phyloP scores from a whole-genome alignment of 805 yeast species.

The Wickerhamomyces queroliae region DNA sequence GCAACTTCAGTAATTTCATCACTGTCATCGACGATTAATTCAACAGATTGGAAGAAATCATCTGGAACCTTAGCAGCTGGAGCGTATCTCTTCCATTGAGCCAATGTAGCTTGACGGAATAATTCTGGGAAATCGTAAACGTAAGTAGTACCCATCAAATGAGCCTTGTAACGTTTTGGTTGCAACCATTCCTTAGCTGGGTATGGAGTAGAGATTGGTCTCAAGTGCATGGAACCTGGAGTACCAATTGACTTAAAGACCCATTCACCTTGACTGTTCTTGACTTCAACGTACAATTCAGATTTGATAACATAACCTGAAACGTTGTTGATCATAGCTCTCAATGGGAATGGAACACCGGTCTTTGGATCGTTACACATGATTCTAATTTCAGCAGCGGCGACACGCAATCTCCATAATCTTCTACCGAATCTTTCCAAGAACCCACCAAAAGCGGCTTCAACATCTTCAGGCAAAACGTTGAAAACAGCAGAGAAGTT shows the following conservation, averaged over 20 bases:
- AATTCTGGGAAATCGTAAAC: constrained; percentile 98
- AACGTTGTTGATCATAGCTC: constrained; percentile 94
- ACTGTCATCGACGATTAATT: constrained; percentile 79
- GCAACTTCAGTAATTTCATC: constrained; percentile 77
- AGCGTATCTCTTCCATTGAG: constrained; percentile 75
- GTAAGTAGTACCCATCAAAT: constrained; percentile 95
- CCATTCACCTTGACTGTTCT: constrained; percentile 92
- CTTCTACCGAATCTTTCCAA: constrained; percentile 96
- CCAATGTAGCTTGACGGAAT: constrained; percentile 84
- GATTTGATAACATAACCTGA: constrained; percentile 96
- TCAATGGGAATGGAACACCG: constrained; percentile 88
- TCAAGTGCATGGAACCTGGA: constrained; percentile 96
- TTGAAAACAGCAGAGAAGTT: constrained; percentile 95
- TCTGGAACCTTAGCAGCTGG: constrained; percentile 58
- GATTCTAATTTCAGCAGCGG: constrained; percentile 96
- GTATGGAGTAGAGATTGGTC: constrained; percentile 93
- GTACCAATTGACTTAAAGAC: constrained; percentile 91
- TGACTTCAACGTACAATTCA: constrained; percentile 91
- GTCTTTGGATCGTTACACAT: constrained; percentile 86
- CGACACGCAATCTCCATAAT: constrained; percentile 92
- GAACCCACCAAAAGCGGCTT: constrained; percentile 96
- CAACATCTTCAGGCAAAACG: constrained; percentile 91
- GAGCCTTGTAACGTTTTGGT: constrained; percentile 98
- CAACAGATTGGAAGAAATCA: constrained; percentile 72
- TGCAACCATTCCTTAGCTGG: constrained; percentile 97